Evolutionary conservation across 306 rosid genomes (phyloP).

Genomic region (cucumber (Cucumis sativus)): Cucumber_9930_V3 NC_026660.2:21683501-21684000

Average conservation of each 20-base stretch:
- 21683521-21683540: constrained; percentile 61
- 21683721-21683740: neutral
- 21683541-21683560: constrained; percentile 70
- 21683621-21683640: constrained; percentile 57
- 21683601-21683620: constrained; percentile 65
- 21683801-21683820: constrained; percentile 54
- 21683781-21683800: constrained; percentile 42
- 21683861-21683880: neutral
- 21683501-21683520: constrained; percentile 35
- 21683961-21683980: too few relatives aligned
- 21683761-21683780: neutral
- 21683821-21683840: constrained; percentile 57
- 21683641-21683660: constrained; percentile 38
- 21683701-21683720: neutral
- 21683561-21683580: constrained; percentile 67
- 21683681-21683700: neutral
- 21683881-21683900: too few relatives aligned
- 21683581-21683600: constrained; percentile 45
- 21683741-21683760: too few relatives aligned
- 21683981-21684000: too few relatives aligned
- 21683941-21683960: too few relatives aligned
- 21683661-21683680: constrained; percentile 66
- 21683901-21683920: too few relatives aligned
- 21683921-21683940: too few relatives aligned
- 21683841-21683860: constrained; percentile 78